phyloP scores from a whole-genome alignment of 2,329 filamentous ascomycete species.

The Colletotrichum sp. region DNA sequence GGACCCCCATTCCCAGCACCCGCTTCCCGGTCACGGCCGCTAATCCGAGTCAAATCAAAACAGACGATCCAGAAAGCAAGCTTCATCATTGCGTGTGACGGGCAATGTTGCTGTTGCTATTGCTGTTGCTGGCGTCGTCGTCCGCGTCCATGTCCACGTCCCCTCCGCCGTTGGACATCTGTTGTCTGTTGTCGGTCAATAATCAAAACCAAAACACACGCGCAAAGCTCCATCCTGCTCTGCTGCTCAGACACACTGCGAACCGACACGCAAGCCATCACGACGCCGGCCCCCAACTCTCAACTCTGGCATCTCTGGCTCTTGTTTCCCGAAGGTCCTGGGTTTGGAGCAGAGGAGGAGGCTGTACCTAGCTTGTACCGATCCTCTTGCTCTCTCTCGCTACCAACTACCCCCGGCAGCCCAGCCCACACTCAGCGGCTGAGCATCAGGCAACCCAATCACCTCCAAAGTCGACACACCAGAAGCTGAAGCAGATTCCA shows the following conservation, averaged over 20 bases:
- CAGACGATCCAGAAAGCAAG: slow-evolving; percentile 9
- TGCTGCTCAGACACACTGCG: background rate
- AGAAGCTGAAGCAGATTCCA: background rate
- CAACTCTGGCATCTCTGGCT: background rate
- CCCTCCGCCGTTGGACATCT: background rate
- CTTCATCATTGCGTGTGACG: background rate
- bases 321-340: background rate
- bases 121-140: background rate
- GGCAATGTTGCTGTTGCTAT: background rate
- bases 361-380: slow-evolving; percentile 1
- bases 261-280: slow-evolving; percentile 6
- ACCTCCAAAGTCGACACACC: background rate
- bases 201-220: background rate
- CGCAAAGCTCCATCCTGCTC: background rate
- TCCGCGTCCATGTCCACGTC: slow-evolving; percentile 26
- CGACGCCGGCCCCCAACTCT: background rate
- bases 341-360: background rate
- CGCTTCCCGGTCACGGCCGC: slow-evolving; percentile 6
- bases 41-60: slow-evolving; percentile 3
- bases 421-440: slow-evolving; percentile 4
- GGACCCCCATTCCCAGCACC: background rate
- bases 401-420: background rate
- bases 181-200: background rate
- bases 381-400: background rate
- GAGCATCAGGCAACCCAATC: slow-evolving; percentile 14